Evolutionary conservation across 2,329 filamentous ascomycete genomes (phyloP).

Genomic region (Fusarium foetens): DNA sequence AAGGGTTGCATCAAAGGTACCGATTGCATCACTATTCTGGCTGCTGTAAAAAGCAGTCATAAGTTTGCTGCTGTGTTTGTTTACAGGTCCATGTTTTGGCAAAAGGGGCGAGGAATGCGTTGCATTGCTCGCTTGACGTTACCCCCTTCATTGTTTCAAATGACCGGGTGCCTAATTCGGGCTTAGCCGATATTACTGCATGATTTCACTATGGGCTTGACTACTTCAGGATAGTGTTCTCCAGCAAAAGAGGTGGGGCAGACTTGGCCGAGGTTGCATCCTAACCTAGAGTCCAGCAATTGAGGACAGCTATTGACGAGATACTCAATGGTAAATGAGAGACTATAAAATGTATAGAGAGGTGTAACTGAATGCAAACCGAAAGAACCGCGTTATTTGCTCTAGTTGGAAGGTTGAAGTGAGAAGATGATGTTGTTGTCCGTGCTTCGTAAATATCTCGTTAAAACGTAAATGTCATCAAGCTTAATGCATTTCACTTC

Average conservation of each 20-base stretch:
- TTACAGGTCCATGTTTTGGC: conserved; percentile 23
- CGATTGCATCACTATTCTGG: neutral
- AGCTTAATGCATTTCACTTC: neutral
- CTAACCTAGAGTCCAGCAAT: neutral
- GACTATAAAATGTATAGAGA: neutral
- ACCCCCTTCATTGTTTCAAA: conserved; percentile 35
- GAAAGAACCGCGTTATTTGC: too few species aligned
- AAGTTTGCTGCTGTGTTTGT: conserved; percentile 6
- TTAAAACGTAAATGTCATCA: neutral
- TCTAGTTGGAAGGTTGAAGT: accelerated
- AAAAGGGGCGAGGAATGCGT: conserved; percentile 29
- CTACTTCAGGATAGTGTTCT: neutral
- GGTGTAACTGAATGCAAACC: too few species aligned
- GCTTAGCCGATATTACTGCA: conserved; percentile 2
- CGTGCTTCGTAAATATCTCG: neutral
- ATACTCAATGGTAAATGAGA: neutral
- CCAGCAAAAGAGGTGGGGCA: neutral
- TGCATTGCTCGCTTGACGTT: conserved; percentile 24
- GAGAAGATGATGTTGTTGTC: neutral
- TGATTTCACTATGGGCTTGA: neutral
- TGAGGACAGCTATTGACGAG: accelerated
- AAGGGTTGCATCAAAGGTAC: neutral
- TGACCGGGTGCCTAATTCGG: neutral
- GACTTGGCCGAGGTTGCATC: neutral
- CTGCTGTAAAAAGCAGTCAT: neutral